These are phyloP conservation scores for Fusarium tricinctum DNA, from an alignment of 2,329 filamentous ascomycete species.

Conservation along the genomic window DNA sequence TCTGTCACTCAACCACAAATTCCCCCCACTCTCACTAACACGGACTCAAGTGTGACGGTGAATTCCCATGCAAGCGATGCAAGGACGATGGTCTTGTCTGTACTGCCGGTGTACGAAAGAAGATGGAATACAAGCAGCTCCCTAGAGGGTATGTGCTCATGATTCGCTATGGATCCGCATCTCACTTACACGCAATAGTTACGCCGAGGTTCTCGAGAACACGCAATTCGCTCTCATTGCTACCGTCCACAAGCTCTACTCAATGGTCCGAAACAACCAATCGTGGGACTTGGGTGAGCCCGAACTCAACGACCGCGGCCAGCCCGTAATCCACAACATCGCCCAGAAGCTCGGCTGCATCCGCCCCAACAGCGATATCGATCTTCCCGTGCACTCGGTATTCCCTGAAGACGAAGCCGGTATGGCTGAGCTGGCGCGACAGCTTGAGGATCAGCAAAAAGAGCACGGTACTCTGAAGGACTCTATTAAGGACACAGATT, in stretches of 20 bases:
- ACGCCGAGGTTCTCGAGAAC: slow-evolving; percentile 75
- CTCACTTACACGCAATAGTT: slow-evolving; percentile 58
- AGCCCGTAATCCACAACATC: slow-evolving; percentile 75
- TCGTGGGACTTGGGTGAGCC: slow-evolving; percentile 74
- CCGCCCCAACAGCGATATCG: slow-evolving; percentile 71
- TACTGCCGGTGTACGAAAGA: slow-evolving; percentile 73
- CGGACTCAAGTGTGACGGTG: slow-evolving; percentile 69
- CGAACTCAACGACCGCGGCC: slow-evolving; percentile 72
- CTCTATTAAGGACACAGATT: slow-evolving; percentile 47
- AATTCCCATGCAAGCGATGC: slow-evolving; percentile 76
- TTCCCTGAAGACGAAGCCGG: slow-evolving; percentile 74
- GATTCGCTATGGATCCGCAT: slow-evolving; percentile 1
- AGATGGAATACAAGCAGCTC: slow-evolving; percentile 77
- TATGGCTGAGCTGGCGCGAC: slow-evolving; percentile 68
- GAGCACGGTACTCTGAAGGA: slow-evolving; percentile 55
- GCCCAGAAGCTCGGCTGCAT: slow-evolving; percentile 75
- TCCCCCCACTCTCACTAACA: slow-evolving; percentile 25
- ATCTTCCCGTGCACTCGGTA: slow-evolving; percentile 69
- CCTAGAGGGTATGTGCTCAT: slow-evolving; percentile 67
- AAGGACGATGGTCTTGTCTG: slow-evolving; percentile 76
- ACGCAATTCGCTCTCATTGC: slow-evolving; percentile 75
- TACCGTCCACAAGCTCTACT: slow-evolving; percentile 75
- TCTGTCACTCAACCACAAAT: slow-evolving; percentile 16
- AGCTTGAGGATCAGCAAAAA: slow-evolving; percentile 64
- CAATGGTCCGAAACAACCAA: slow-evolving; percentile 71